Conservation (phyloP, 2,329 filamentous ascomycete genomes). For the Teratosphaeriaceae sp. region DNA sequence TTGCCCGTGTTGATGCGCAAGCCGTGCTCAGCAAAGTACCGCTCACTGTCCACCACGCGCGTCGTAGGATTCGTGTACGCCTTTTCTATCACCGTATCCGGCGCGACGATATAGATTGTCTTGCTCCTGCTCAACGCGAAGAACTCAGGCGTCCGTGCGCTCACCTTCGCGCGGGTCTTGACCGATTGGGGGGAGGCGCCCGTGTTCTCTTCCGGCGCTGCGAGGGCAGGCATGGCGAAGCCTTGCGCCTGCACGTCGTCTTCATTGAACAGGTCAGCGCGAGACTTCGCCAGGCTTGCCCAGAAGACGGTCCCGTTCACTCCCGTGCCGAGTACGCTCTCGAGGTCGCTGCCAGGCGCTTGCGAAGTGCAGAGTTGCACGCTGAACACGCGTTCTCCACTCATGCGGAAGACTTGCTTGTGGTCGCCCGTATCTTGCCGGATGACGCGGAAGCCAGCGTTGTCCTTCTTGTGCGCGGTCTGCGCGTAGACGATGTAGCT, state of each 20-base stretch:
- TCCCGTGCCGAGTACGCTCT: constrained; percentile 85
- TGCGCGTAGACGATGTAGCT: constrained; percentile 93
- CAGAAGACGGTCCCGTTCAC: constrained; percentile 97
- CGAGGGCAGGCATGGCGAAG: constrained; percentile 82
- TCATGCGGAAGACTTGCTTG: constrained; percentile 84
- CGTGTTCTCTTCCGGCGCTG: constrained; percentile 79
- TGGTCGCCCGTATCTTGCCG: constrained; percentile 89
- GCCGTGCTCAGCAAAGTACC: constrained; percentile 76
- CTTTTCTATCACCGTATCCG: constrained; percentile 47
- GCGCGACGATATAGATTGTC: constrained; percentile 81
- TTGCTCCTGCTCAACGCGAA: constrained; percentile 95
- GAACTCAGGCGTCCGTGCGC: constrained; percentile 81
- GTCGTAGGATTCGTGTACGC: constrained; percentile 46
- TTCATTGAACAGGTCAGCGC: constrained; percentile 73
- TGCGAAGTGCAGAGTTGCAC: constrained; percentile 68
- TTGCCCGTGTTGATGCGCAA: constrained; percentile 96
- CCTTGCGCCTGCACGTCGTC: constrained; percentile 76
- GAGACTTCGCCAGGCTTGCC: constrained; percentile 69
- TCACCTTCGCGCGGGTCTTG: constrained; percentile 90
- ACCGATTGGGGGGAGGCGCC: constrained; percentile 87
- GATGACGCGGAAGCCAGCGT: constrained; percentile 86
- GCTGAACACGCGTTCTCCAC: constrained; percentile 91
- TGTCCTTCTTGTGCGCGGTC: constrained; percentile 57
- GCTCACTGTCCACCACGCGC: constrained; percentile 73
- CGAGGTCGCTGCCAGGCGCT: constrained; percentile 52